These are phyloP conservation scores for Diaporthe caulivora DNA, from an alignment of 2,329 filamentous ascomycete species.

Conservation along the genomic window DNA sequence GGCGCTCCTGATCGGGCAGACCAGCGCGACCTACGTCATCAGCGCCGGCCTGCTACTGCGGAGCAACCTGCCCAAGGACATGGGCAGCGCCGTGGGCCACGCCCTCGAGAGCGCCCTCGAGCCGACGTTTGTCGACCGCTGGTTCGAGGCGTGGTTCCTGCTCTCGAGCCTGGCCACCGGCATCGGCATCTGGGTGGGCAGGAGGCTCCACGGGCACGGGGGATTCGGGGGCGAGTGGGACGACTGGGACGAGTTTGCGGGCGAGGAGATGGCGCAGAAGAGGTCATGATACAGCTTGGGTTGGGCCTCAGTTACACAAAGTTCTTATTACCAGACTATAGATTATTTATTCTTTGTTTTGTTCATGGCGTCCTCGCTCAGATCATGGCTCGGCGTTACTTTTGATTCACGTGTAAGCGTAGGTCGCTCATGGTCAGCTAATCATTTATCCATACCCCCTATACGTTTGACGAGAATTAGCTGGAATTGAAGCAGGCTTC, in stretches of 20 bases:
- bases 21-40: constrained; percentile 88
- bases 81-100: constrained; percentile 82
- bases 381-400: background rate
- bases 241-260: constrained; percentile 71
- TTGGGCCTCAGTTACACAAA: background rate
- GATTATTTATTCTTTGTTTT: constrained; percentile 4
- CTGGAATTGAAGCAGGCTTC: background rate
- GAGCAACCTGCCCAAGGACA: constrained; percentile 82
- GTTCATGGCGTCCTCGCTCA: background rate
- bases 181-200: constrained; percentile 79
- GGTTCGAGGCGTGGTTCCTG: constrained; percentile 92
- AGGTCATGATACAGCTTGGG: constrained; percentile 60
- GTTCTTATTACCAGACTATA: background rate
- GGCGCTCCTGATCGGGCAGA: constrained; percentile 82
- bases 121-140: constrained; percentile 78
- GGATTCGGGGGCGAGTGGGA: constrained; percentile 59
- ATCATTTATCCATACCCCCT: too few relatives aligned
- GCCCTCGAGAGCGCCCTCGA: constrained; percentile 83
- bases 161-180: constrained; percentile 75
- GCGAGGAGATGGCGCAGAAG: constrained; percentile 80
- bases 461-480: too few relatives aligned
- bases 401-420: background rate
- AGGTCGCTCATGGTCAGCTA: background rate
- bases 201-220: constrained; percentile 64
- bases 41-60: constrained; percentile 81